These are phyloP conservation scores for Thielaviopsis musarum DNA, from an alignment of 2,329 filamentous ascomycete genomes.

Conservation along the genomic window DNA sequence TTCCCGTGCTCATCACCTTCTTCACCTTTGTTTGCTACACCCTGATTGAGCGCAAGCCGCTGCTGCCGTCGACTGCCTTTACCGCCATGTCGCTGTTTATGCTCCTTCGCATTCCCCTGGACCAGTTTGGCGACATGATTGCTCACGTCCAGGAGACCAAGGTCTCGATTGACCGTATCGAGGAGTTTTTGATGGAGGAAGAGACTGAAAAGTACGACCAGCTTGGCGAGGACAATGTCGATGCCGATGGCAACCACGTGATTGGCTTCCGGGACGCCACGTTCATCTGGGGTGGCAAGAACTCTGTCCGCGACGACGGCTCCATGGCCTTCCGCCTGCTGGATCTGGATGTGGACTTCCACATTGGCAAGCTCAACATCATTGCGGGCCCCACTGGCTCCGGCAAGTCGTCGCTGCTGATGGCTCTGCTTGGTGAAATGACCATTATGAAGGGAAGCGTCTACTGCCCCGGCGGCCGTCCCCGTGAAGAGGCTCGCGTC, in stretches of 20 bases:
- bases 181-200: constrained; percentile 81
- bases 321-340: constrained; percentile 69
- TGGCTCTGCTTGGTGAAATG: constrained; percentile 96
- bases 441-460: constrained; percentile 65
- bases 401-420: constrained; percentile 87
- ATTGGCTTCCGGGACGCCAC: constrained; percentile 78
- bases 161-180: constrained; percentile 90
- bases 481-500: constrained; percentile 66
- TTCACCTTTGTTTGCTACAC: constrained; percentile 93
- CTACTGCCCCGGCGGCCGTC: constrained; percentile 68
- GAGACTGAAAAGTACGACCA: constrained; percentile 94
- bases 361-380: constrained; percentile 74
- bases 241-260: constrained; percentile 50
- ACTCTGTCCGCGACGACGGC: constrained; percentile 42
- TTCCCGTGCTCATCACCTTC: constrained; percentile 89
- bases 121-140: constrained; percentile 96
- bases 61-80: constrained; percentile 87
- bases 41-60: constrained; percentile 67
- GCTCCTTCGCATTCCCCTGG: constrained; percentile 77
- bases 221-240: constrained; percentile 51
- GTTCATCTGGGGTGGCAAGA: constrained; percentile 71
- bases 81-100: constrained; percentile 93
- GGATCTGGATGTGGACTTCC: constrained; percentile 68
- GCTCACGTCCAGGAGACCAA: constrained; percentile 95
- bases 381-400: constrained; percentile 86